Evolutionary conservation across 2,329 filamentous ascomycete genomes (phyloP).

Genomic region (Aspergillus sp.): DNA sequence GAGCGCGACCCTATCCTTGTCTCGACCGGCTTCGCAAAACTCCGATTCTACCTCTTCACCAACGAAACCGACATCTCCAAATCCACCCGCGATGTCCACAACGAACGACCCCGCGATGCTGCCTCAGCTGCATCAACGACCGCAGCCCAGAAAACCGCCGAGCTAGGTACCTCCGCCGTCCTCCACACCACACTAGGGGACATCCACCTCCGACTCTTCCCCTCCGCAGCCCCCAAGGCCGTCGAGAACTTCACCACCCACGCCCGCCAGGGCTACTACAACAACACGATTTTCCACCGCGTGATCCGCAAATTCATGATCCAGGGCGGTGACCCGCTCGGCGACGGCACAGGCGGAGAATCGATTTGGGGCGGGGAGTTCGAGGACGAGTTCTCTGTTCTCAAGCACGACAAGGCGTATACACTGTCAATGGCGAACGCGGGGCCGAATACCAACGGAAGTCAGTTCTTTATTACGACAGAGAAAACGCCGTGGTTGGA

Average conservation of each 20-base stretch:
- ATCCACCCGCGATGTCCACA: conserved; percentile 84
- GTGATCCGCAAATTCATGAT: conserved; percentile 99
- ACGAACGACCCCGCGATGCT: conserved; percentile 78
- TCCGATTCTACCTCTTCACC: conserved; percentile 97
- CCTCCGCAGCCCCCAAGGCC: conserved; percentile 86
- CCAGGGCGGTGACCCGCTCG: conserved; percentile 76
- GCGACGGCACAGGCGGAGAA: conserved; percentile 86
- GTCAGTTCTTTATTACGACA: conserved; percentile 97
- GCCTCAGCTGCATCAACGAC: conserved; percentile 47
- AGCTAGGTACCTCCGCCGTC: conserved; percentile 76
- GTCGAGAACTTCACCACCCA: conserved; percentile 98
- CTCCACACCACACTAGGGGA: conserved; percentile 93
- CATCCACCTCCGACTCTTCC: conserved; percentile 89
- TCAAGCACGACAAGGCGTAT: conserved; percentile 94
- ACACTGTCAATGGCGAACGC: conserved; percentile 98
- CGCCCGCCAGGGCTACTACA: conserved; percentile 87
- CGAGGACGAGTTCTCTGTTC: conserved; percentile 85
- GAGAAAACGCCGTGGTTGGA: conserved; percentile 97
- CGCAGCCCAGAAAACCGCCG: conserved; percentile 60
- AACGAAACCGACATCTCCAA: conserved; percentile 83
- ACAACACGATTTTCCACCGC: conserved; percentile 95
- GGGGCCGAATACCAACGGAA: conserved; percentile 90
- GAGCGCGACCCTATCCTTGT: conserved; percentile 85
- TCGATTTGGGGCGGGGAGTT: conserved; percentile 93
- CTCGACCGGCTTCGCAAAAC: conserved; percentile 78